Conservation (phyloP, 176 grass and related monocot genomes). For the Bolboschoenus planiculmis region DNA sequence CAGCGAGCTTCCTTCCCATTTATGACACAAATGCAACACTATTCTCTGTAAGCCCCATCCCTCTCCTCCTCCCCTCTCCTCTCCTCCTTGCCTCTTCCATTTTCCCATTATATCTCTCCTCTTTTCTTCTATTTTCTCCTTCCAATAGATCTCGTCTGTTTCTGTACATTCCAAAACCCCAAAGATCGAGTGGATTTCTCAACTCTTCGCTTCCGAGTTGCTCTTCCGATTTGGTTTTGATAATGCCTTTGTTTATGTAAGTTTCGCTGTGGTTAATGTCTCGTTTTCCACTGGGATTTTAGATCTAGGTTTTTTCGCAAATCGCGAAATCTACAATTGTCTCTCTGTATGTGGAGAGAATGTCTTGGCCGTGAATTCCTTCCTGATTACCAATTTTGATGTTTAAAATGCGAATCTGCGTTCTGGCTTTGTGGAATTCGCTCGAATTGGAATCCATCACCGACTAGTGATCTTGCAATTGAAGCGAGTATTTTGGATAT, state of each 20-base stretch:
- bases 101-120: neutral
- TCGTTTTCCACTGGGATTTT: neutral
- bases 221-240: neutral
- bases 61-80: neutral
- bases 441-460: neutral
- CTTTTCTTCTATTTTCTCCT: neutral
- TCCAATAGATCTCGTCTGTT: slow-evolving; percentile 3
- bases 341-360: neutral
- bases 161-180: slow-evolving; percentile 1
- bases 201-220: slow-evolving; percentile 1
- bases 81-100: neutral
- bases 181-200: neutral
- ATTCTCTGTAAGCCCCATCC: neutral
- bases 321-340: neutral
- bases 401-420: neutral
- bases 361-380: neutral
- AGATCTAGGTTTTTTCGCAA: neutral
- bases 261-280: slow-evolving; percentile 2
- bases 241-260: neutral
- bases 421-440: neutral
- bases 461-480: neutral
- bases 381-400: slow-evolving; percentile 14
- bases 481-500: neutral
- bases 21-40: slow-evolving; percentile 11
- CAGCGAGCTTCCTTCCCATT: neutral